Base-by-base conservation (phyloP, 2,329 filamentous ascomycete species). In the Westerdykella aurantiaca region DNA sequence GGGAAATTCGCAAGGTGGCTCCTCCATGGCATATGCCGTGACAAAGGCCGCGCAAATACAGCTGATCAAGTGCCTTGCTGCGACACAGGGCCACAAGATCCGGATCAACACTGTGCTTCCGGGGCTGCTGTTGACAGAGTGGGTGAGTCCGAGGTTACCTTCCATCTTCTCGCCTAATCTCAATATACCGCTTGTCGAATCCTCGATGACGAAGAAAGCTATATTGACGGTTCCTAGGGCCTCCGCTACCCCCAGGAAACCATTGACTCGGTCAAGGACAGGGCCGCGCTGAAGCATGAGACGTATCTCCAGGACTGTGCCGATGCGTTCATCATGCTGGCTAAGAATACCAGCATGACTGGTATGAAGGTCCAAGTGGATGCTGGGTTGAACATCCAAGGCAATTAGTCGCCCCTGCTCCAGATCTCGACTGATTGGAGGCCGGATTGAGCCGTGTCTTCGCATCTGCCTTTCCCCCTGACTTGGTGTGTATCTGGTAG, bases 41-140 rank as follows among this genome's bases (percentile, higher is more conserved):
- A 86, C 85, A 31, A 93, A 93, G 63, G 85, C 86, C 1, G 87
- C 87, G 5, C 78, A 79, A 46, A 55, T 85, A 46, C 83, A 86
- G 60, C 65, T 85, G 40, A 81, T 84, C 69, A 82, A 81, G 54
- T 81, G 80, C 52, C 69, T 86, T 13, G 82, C 81, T 2, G 67
- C 72, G 43, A 81, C 76, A 4, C 79, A 83, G 51, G 81, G 81
- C 0, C 69, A 72, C 5, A 84, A 83, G 60, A 72, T 83, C 25
- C 69, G 83, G 29, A 72, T 83, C 35, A 86, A 86, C 61, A 80
- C 81, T 11, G 77, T 86, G 1, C 63, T 82, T 41, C 83, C 83
- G 0, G 82, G 82, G 1, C 66, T 85, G 46, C 58, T 86, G 48
- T 64, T 83, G 56, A 86, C 83, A 79, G 64, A 67, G 51, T 67